Conservation (phyloP, 2,329 filamentous ascomycete species). For the Fusarium chaquense region DNA sequence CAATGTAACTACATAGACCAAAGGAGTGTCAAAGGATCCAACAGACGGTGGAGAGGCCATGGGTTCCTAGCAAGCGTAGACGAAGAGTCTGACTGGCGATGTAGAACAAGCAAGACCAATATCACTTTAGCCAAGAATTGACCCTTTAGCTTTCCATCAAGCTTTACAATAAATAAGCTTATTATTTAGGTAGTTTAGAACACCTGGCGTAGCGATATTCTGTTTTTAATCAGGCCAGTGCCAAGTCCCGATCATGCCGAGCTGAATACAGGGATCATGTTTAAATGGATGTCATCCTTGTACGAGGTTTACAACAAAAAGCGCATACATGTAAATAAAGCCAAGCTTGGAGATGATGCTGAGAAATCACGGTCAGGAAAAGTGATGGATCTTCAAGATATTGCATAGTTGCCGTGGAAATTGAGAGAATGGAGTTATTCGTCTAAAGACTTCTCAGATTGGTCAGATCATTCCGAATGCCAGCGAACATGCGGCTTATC, state of each 20-base stretch:
- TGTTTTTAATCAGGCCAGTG: background rate
- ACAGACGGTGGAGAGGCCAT: background rate
- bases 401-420: background rate
- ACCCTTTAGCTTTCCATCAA: background rate
- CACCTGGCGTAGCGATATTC: background rate
- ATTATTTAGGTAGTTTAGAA: background rate
- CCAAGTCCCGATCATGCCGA: slow-evolving; percentile 28
- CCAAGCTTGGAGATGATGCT: background rate
- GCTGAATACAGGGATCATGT: slow-evolving; percentile 13
- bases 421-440: background rate
- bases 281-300: slow-evolving; percentile 3
- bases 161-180: slow-evolving; percentile 16
- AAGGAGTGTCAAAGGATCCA: slow-evolving; percentile 2
- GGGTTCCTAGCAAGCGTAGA: background rate
- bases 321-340: background rate
- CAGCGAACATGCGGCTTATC: slow-evolving; percentile 4
- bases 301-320: slow-evolving; percentile 14
- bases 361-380: too few species aligned
- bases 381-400: background rate
- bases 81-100: background rate
- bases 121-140: background rate
- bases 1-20: background rate
- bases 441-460: background rate
- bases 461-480: slow-evolving; percentile 1
- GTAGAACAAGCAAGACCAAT: too few species aligned